Percentiles rank a stretch among this genome's conserved stretches.
phyloP scores from a whole-genome alignment of 179 eudicot genomes.

The Drosera spatulata region DNA sequence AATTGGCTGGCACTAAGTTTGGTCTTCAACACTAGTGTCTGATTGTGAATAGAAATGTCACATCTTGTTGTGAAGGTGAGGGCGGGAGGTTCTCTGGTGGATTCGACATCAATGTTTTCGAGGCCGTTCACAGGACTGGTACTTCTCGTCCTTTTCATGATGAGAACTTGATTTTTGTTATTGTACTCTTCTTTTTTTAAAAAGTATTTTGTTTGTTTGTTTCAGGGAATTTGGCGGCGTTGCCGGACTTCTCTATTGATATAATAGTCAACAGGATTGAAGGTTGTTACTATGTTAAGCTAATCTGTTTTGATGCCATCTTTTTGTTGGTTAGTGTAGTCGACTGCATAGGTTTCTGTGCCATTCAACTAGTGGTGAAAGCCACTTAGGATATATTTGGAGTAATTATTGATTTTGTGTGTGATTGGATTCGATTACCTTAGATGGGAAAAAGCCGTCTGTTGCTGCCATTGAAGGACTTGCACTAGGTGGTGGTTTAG shows the following conservation, averaged over 20 bases:
- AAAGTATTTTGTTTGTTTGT: conserved; percentile 4
- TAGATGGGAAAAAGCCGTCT: conserved; percentile 77
- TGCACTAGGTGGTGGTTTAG: conserved; percentile 97
- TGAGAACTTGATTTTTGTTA: neutral
- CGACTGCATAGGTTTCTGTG: too few relatives aligned
- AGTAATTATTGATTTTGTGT: too few relatives aligned
- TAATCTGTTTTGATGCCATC: neutral
- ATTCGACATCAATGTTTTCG: conserved; percentile 74
- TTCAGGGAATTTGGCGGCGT: conserved; percentile 49
- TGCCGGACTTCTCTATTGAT: conserved; percentile 72
- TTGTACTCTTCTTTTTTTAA: too few relatives aligned
- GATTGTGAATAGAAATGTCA: too few relatives aligned
- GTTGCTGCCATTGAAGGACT: conserved; percentile 94
- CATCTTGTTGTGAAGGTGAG: conserved; percentile 28
- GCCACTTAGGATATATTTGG: too few relatives aligned
- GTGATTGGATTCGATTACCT: neutral
- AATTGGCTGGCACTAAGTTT: too few relatives aligned
- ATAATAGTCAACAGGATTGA: conserved; percentile 60
- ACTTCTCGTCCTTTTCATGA: conserved; percentile 4
- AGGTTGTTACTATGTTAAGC: conserved; percentile 36
- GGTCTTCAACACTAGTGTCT: too few relatives aligned
- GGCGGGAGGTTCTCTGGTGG: conserved; percentile 82
- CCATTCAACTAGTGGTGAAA: too few relatives aligned
- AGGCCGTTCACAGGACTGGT: conserved; percentile 71
- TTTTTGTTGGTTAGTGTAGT: too few relatives aligned